These are phyloP conservation scores for Furcasterigmium furcatum DNA, from an alignment of 2,329 filamentous ascomycete species.

Conservation along the genomic window DNA sequence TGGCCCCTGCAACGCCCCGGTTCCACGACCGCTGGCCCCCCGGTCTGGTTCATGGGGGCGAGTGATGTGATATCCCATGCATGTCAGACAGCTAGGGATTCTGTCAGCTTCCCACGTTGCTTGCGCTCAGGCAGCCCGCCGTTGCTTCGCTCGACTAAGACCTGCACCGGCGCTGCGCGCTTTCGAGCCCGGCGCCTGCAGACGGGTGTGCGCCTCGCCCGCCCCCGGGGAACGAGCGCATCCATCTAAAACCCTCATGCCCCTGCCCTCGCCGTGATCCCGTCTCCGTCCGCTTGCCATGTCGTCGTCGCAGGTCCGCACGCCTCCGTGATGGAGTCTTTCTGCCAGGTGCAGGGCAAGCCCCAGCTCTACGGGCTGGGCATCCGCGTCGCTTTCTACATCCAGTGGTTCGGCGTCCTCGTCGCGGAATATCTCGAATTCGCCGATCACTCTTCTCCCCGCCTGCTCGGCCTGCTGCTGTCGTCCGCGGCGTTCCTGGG, in stretches of 20 bases:
- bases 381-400: slow-evolving; percentile 28
- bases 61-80: neutral
- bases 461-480: slow-evolving; percentile 25
- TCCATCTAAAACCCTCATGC: neutral
- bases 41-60: neutral
- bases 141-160: too few relatives aligned
- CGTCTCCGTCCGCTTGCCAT: too few relatives aligned
- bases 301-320: neutral
- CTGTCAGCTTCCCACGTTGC: neutral
- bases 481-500: slow-evolving; percentile 19
- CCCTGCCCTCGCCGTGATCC: too few relatives aligned
- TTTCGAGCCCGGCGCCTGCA: too few relatives aligned
- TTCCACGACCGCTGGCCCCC: neutral
- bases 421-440: slow-evolving; percentile 25
- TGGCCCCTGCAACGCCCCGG: neutral
- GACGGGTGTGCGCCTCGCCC: too few relatives aligned
- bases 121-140: too few relatives aligned
- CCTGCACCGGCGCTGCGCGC: too few relatives aligned
- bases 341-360: slow-evolving; percentile 19
- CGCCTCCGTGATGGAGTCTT: slow-evolving; percentile 12
- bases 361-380: slow-evolving; percentile 30
- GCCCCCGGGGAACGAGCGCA: too few relatives aligned
- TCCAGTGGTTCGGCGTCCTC: slow-evolving; percentile 29
- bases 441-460: slow-evolving; percentile 20
- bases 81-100: neutral